phyloP scores from a whole-genome alignment of 2,329 filamentous ascomycete species.

The Aspergillus tanneri region DNA sequence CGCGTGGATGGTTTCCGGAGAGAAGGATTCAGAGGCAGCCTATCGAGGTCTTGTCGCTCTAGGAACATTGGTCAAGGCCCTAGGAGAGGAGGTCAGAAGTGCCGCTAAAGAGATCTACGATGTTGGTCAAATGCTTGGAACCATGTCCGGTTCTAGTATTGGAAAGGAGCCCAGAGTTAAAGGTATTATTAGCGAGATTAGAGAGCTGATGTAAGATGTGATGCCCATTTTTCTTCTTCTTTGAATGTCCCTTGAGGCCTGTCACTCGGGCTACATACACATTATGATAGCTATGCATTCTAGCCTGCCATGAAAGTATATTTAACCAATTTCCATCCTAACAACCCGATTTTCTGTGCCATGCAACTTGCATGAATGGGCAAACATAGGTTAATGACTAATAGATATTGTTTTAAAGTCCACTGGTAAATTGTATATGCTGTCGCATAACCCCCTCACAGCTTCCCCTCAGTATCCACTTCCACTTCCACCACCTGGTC shows the following conservation, averaged over 20 bases:
- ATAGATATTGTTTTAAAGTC: background rate
- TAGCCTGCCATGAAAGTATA: constrained; percentile 1
- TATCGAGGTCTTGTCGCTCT: constrained; percentile 80
- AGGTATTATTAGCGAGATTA: constrained; percentile 61
- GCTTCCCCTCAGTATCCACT: constrained; percentile 38
- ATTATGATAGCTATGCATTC: constrained; percentile 14
- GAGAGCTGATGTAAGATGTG: constrained; percentile 31
- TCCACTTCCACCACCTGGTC: constrained; percentile 84
- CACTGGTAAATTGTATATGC: no score
- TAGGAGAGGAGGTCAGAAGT: constrained; percentile 60
- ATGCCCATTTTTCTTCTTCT: background rate
- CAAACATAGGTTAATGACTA: background rate
- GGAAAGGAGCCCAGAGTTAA: constrained; percentile 62
- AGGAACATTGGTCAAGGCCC: constrained; percentile 67
- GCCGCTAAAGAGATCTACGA: constrained; percentile 59
- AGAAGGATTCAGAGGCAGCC: constrained; percentile 76
- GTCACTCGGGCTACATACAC: constrained; percentile 9
- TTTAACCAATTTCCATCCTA: background rate
- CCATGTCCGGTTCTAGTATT: constrained; percentile 48
- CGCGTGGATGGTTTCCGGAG: constrained; percentile 61
- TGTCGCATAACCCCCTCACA: constrained; percentile 25
- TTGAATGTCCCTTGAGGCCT: no score
- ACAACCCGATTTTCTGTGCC: no score
- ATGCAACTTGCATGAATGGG: no score
- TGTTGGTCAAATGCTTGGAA: constrained; percentile 48